Conservation (phyloP, 352 stramenopile genomes). For the Phytophthora palmivora region DNA sequence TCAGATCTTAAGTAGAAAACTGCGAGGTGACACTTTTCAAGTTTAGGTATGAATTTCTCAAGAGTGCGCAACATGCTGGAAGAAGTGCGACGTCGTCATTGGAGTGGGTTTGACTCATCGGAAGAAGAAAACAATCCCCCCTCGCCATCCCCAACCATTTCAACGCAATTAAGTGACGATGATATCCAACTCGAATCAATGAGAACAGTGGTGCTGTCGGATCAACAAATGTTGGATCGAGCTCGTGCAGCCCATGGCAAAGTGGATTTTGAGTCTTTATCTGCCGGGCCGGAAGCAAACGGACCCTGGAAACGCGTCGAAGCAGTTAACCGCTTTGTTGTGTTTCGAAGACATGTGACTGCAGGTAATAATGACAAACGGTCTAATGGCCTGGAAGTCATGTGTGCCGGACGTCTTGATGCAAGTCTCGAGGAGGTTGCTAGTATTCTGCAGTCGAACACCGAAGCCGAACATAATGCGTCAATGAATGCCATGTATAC, state of each 20-base stretch:
- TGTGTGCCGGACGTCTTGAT: conserved; percentile 33
- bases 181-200: conserved; percentile 15
- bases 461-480: conserved; percentile 31
- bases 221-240: conserved; percentile 27
- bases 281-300: conserved; percentile 23
- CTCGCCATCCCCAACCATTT: conserved; percentile 7
- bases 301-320: conserved; percentile 34
- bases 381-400: conserved; percentile 17
- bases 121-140: neutral
- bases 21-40: too few relatives aligned
- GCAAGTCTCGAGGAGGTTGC: conserved; percentile 37
- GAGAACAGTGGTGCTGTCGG: neutral
- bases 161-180: conserved; percentile 27
- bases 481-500: conserved; percentile 41
- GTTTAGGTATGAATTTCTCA: conserved; percentile 11
- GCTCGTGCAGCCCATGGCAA: conserved; percentile 19
- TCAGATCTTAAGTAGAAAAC: too few relatives aligned
- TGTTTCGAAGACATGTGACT: conserved; percentile 15
- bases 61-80: conserved; percentile 12
- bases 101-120: neutral
- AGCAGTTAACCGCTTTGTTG: conserved; percentile 19
- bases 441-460: conserved; percentile 24
- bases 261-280: conserved; percentile 18
- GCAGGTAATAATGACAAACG: neutral
- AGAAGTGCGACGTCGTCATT: neutral